These are phyloP conservation scores for Ceratocystis ficicola DNA, from an alignment of 2,329 filamentous ascomycete species.

Conservation along the genomic window DNA sequence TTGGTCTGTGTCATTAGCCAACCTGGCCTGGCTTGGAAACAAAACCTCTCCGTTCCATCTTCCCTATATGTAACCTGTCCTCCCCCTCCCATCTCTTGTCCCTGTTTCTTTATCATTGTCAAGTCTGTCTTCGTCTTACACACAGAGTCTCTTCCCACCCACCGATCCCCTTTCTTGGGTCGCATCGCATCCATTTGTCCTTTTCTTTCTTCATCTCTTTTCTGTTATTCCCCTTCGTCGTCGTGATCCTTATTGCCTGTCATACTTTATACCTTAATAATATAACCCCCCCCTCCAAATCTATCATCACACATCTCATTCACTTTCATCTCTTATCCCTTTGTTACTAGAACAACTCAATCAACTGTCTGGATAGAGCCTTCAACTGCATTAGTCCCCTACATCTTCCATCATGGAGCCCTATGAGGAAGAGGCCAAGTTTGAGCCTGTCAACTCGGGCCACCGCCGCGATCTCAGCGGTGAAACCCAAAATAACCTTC, in stretches of 20 bases:
- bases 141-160: background rate
- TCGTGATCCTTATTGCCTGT: no score
- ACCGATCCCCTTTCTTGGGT: background rate
- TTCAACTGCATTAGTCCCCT: background rate
- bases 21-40: no score
- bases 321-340: background rate
- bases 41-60: background rate
- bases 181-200: background rate
- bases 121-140: slow-evolving; percentile 3
- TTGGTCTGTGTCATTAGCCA: no score
- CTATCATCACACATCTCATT: background rate
- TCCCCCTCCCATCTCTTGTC: background rate
- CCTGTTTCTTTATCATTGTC: background rate
- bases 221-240: background rate
- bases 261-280: slow-evolving; percentile 8
- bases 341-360: no score
- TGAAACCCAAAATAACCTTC: slow-evolving; percentile 1
- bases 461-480: slow-evolving; percentile 7
- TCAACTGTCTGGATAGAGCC: no score
- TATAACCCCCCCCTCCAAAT: background rate
- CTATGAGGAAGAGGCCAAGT: slow-evolving; percentile 10
- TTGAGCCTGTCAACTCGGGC: background rate
- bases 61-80: background rate
- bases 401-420: slow-evolving; percentile 1
- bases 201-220: background rate